Conservation (phyloP, 768 basidiomycete species). For the Leccinum imitatum region DNA sequence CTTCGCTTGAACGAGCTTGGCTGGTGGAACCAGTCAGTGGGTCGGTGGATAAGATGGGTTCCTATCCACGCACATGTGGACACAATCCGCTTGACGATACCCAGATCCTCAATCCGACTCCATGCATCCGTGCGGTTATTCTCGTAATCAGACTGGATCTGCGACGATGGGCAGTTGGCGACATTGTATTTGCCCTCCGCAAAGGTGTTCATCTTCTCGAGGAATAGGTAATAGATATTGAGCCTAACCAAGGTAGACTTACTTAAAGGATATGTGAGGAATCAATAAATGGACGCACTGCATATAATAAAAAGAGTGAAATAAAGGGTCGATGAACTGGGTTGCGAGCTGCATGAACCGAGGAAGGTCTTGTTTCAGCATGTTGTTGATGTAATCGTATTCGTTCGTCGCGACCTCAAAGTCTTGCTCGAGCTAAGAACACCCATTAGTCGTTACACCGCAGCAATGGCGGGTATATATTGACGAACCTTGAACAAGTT, state of each 20-base stretch:
- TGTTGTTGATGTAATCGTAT: conserved; percentile 89
- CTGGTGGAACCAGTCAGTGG: conserved; percentile 36
- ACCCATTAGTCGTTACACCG: neutral
- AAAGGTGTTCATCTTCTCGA: conserved; percentile 92
- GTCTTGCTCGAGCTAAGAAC: conserved; percentile 84
- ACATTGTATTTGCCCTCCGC: conserved; percentile 78
- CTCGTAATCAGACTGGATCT: conserved; percentile 79
- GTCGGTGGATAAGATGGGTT: neutral
- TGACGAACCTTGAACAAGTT: conserved; percentile 84
- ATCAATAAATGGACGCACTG: conserved; percentile 60
- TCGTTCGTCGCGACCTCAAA: conserved; percentile 90
- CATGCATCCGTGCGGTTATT: conserved; percentile 80
- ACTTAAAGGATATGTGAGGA: neutral
- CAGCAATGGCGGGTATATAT: neutral
- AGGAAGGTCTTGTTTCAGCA: conserved; percentile 89
- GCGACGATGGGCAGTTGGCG: conserved; percentile 57
- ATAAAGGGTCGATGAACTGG: conserved; percentile 94
- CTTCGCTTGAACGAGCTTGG: conserved; percentile 64
- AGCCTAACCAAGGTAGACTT: conserved; percentile 47
- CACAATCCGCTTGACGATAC: conserved; percentile 79
- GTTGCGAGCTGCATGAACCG: conserved; percentile 88
- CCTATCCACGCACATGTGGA: conserved; percentile 71
- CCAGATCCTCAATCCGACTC: conserved; percentile 73
- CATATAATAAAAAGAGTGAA: conserved; percentile 99
- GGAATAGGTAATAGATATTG: conserved; percentile 90